Evolutionary conservation across 805 yeast species (phyloP).

Genomic region (Cyberlindnera amylophila): DNA sequence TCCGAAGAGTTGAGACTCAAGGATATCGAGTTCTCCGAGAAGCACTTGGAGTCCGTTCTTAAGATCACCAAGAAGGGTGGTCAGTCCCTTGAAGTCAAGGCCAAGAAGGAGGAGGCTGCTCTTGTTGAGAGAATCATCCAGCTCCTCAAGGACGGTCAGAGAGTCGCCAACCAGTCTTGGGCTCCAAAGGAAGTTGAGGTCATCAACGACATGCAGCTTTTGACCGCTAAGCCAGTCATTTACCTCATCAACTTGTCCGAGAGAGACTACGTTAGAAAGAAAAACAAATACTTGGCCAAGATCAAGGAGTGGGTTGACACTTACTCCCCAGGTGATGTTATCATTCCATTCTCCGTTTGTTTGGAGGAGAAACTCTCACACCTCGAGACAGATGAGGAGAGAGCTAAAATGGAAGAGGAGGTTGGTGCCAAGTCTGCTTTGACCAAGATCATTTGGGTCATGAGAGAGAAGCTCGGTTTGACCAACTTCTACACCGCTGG

Average conservation of each 20-base stretch:
- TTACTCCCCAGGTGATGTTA: slow-evolving; percentile 83
- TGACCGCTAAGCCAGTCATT: slow-evolving; percentile 95
- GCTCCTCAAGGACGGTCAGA: slow-evolving; percentile 76
- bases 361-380: slow-evolving; percentile 88
- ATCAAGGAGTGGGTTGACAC: slow-evolving; percentile 90
- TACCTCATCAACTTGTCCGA: slow-evolving; percentile 88
- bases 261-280: slow-evolving; percentile 80
- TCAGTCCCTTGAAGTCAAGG: slow-evolving; percentile 83
- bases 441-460: slow-evolving; percentile 79
- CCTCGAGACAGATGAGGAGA: slow-evolving; percentile 81
- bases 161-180: slow-evolving; percentile 88
- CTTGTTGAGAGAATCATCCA: slow-evolving; percentile 71
- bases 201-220: slow-evolving; percentile 78
- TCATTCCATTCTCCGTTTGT: slow-evolving; percentile 90
- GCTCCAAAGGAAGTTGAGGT: slow-evolving; percentile 84
- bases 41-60: slow-evolving; percentile 73
- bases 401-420: slow-evolving; percentile 69
- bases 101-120: slow-evolving; percentile 79
- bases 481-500: slow-evolving; percentile 96
- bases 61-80: slow-evolving; percentile 85
- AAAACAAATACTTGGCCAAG: slow-evolving; percentile 77
- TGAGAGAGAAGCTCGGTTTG: slow-evolving; percentile 83
- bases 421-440: slow-evolving; percentile 75
- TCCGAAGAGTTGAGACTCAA: slow-evolving; percentile 88
- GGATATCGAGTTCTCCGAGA: slow-evolving; percentile 92